Evolutionary conservation across 352 stramenopile species (phyloP), one percentile per base, ranked within the genome.

Genomic region (Phytophthora aleatoria): DNA sequence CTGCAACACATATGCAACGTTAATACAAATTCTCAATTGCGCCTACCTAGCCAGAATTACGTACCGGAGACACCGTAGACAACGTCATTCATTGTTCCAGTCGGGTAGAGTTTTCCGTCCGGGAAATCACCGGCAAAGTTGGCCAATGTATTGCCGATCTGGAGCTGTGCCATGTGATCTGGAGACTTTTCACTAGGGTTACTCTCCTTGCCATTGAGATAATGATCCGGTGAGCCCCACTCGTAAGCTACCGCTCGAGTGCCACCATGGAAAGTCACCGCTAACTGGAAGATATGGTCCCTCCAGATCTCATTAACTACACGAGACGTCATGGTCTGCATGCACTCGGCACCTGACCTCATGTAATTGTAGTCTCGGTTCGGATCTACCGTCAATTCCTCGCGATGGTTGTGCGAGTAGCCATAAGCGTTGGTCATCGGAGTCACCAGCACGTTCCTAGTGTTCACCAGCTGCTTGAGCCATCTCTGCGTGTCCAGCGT

Each of bases 311-410:
- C 96, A 72, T 99, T 99, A 20, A 99, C 82, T 3, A 93, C 95
- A 41, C 97, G 90, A 56, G 92, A 97, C 16, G 96, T 97, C 72
- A 99, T 98, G 10, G 97, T 96, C 61, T 92, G 71, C 95, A 99
- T 99, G 73, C 97, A 99, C 3, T 92, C 67, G 3, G 65, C 42
- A 1, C 70, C 75, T 5, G 69, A 58, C 24, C 92, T 81, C 85
- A 98, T 95, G 73, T 98, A 99, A 51, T 98, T 97, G 81, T 99
- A 99, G 73, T 99, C 97, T 33, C 97, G 89, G 73, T 99, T 99
- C 27, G 97, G 96, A 74, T 99, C 97, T 24, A 99, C 72, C 0
- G 50, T 45, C 5, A 85, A 65, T 73, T 99, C 97, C 31, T 85
- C 76, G 30, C 96, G 83, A 43, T 64, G 51, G 64, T 96, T 76